Conservation (phyloP, 2,329 filamentous ascomycete species). For the Xylariaceae sp. region DNA sequence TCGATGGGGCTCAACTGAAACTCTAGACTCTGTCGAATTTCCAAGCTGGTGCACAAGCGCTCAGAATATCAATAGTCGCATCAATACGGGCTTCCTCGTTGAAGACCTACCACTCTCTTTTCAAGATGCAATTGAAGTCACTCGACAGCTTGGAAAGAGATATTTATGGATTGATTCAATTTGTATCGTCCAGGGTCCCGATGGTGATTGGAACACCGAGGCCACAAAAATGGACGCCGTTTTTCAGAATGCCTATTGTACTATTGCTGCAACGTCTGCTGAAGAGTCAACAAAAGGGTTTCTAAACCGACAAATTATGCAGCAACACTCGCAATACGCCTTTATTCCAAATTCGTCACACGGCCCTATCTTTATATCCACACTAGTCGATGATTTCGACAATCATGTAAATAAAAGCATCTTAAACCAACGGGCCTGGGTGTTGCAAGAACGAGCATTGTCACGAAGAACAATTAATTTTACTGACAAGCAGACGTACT, state of each 20-base stretch:
- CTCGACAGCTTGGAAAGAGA: too few relatives aligned
- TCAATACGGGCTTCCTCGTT: too few relatives aligned
- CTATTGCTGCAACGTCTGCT: conserved; percentile 1
- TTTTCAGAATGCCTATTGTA: conserved; percentile 2
- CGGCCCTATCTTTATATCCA: conserved; percentile 5
- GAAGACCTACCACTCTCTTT: too few relatives aligned
- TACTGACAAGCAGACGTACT: conserved; percentile 14
- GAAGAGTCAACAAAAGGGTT: conserved; percentile 3
- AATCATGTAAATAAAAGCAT: conserved; percentile 6
- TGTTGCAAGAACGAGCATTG: conserved; percentile 17
- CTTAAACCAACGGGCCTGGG: conserved; percentile 15
- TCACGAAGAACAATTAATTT: conserved; percentile 16
- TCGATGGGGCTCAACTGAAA: too few relatives aligned
- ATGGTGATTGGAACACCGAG: conserved; percentile 5
- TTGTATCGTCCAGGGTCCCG: too few relatives aligned
- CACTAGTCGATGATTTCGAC: conserved; percentile 15
- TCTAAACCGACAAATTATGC: conserved; percentile 1
- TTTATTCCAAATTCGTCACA: too few relatives aligned
- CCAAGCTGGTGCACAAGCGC: too few relatives aligned
- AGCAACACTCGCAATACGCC: not conserved
- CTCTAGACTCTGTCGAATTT: too few relatives aligned
- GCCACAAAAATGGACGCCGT: conserved; percentile 1
- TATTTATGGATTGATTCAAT: too few relatives aligned
- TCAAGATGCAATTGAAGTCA: too few relatives aligned
- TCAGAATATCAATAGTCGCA: too few relatives aligned